Conservation (phyloP, 2,329 filamentous ascomycete species). For the Monosporascus sp. region DNA sequence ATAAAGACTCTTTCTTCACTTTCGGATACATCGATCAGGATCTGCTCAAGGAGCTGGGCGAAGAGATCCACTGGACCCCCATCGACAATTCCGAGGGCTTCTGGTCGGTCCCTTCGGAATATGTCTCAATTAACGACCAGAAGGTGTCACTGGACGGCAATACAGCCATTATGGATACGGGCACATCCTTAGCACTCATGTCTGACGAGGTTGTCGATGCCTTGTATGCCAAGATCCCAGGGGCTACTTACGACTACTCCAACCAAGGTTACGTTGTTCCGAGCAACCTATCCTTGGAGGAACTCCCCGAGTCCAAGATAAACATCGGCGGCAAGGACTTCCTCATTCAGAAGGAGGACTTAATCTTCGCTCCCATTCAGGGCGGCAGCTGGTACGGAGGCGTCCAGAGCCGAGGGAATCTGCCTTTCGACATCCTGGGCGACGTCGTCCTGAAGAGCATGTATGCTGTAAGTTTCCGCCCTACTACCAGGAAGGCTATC, state of each 20-base stretch:
- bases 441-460: constrained; percentile 59
- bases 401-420: constrained; percentile 56
- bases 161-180: constrained; percentile 66
- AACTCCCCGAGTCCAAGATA: constrained; percentile 57
- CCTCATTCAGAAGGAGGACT: constrained; percentile 55
- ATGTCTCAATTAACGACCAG: constrained; percentile 52
- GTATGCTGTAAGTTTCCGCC: constrained; percentile 47
- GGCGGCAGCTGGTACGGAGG: constrained; percentile 53
- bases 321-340: constrained; percentile 58
- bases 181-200: constrained; percentile 62
- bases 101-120: constrained; percentile 59
- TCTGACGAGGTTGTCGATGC: constrained; percentile 54
- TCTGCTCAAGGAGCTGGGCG: constrained; percentile 46
- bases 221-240: constrained; percentile 60
- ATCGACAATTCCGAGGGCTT: constrained; percentile 62
- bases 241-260: constrained; percentile 47
- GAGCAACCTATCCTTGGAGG: constrained; percentile 37
- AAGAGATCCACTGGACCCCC: constrained; percentile 53
- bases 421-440: constrained; percentile 58
- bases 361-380: constrained; percentile 52
- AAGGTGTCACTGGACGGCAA: constrained; percentile 47
- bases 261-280: constrained; percentile 64
- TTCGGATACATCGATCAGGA: constrained; percentile 66
- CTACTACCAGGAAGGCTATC: not conserved
- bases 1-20: constrained; percentile 58